A percentile compares a stretch with the other conserved stretches of the same genome.
phyloP scores from a whole-genome alignment of 2,329 filamentous ascomycete species.

The Aspergillus persii region DNA sequence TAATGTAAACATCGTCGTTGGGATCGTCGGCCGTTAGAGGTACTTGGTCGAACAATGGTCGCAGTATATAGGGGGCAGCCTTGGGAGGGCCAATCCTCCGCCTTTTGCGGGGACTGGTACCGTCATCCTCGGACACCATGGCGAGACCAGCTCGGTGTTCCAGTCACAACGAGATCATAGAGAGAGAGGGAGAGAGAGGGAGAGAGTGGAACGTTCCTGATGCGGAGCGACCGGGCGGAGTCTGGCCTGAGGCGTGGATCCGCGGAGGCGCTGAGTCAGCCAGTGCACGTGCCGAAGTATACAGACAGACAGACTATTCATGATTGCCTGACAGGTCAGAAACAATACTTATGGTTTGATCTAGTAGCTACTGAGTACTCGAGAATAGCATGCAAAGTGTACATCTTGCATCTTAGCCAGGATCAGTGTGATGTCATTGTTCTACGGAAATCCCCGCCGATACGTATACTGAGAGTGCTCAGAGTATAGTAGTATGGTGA shows the following conservation, averaged over 20 bases:
- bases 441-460: too few species aligned
- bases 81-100: conserved; percentile 43
- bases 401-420: too few species aligned
- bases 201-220: not conserved
- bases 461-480: too few species aligned
- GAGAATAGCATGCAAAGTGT: too few species aligned
- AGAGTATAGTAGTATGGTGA: not conserved
- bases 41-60: conserved; percentile 42
- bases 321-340: too few species aligned
- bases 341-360: too few species aligned
- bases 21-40: conserved; percentile 41
- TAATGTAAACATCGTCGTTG: conserved; percentile 53
- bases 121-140: conserved; percentile 40
- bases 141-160: conserved; percentile 26
- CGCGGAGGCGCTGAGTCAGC: not conserved
- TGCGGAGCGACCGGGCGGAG: not conserved
- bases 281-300: too few species aligned
- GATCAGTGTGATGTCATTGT: too few species aligned
- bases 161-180: conserved; percentile 3
- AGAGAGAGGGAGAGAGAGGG: not conserved
- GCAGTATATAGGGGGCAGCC: conserved; percentile 45
- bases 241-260: not conserved
- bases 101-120: conserved; percentile 47
- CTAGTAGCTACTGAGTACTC: too few species aligned
- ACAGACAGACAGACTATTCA: too few species aligned